Base-by-base conservation (phyloP, 192 early-diverging fungal genomes). In the Coemansia sp. region DNA sequence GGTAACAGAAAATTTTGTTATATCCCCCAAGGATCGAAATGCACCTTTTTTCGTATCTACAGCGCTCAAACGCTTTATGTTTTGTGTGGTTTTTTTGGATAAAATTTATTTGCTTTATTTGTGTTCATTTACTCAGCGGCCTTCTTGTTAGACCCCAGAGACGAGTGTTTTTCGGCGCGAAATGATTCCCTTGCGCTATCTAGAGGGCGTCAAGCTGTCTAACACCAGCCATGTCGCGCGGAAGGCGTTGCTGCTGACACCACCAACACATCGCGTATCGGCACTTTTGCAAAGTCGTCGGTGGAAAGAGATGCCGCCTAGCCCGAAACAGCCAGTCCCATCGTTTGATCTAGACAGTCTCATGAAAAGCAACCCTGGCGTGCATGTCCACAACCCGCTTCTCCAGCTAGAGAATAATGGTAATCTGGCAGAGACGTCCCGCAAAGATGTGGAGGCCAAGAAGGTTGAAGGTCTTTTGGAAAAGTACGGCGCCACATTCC, bases 331-430 rank as follows among this genome's bases (percentile, higher is more conserved):
- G 36, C 48, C 40, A 22, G 23, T 11, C 9, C 61, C 46, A 50
- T 20, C 14, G 40, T 22, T 65, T 14, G 62, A 72, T 32, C 11
- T 72, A 29, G 52, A 61, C 9, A 57, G 22, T 13, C 53, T 65
- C 6, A 10, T n/a, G 22, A 15, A 19, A 53, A 38, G 13, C 35
- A 32, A 13, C 34, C 0, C 57, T 3, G 52, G 43, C 59, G 35
- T 58, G 3, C 9, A 13, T 1, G 34, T 81, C 22, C 79, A 81
- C 67, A 81, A 81, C 29, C 79, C 79, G 4, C 45, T 81, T 14
- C 19, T 69, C 17, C 50, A 46, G 11, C 23, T 62, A 33, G 67
- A 66, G 56, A 4, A 5, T 1, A n/a, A 42, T 3, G 52, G 45
- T 11, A 61, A 48, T 3, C 13, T 42, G 8, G 34, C 17, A 36